Evolutionary conservation across 116 monocot species (phyloP).

Genomic region (Papilionanthe hybrid): DNA sequence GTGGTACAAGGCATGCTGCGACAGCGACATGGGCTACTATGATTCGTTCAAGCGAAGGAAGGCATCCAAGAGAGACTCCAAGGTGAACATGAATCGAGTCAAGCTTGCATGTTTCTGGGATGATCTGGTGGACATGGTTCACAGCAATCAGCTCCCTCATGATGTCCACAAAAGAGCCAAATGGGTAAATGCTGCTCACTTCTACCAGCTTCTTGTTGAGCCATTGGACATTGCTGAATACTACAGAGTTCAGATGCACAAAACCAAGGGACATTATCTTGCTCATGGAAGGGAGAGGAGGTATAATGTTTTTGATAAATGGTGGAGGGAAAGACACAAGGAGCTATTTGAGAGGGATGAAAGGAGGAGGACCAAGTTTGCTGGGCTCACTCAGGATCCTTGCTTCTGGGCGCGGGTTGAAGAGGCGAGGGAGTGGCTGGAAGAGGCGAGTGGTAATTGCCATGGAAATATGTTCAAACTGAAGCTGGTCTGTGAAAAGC

Average conservation of each 20-base stretch:
- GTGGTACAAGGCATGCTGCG: conserved; percentile 54
- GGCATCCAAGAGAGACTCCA: conserved; percentile 25
- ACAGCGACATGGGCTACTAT: conserved; percentile 45
- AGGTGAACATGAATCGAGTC: conserved; percentile 43
- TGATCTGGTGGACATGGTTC: conserved; percentile 33
- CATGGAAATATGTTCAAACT: conserved; percentile 15
- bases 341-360: neutral
- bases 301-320: conserved; percentile 44
- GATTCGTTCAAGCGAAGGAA: conserved; percentile 44
- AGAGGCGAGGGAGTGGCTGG: conserved; percentile 32
- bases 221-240: conserved; percentile 62
- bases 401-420: conserved; percentile 66
- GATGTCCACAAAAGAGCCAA: conserved; percentile 39
- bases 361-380: conserved; percentile 40
- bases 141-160: conserved; percentile 35
- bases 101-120: conserved; percentile 58
- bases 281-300: conserved; percentile 44
- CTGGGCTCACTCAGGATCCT: conserved; percentile 52
- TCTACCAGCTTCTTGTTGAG: conserved; percentile 52
- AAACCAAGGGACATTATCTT: conserved; percentile 34
- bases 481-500: conserved; percentile 6
- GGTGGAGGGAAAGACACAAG: conserved; percentile 39
- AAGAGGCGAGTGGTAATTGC: conserved; percentile 14
- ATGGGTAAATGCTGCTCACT: conserved; percentile 55
- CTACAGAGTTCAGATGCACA: conserved; percentile 26